phyloP scores from a whole-genome alignment of 176 grass and related monocot genomes.

The Phoenix dactylifera region DNA sequence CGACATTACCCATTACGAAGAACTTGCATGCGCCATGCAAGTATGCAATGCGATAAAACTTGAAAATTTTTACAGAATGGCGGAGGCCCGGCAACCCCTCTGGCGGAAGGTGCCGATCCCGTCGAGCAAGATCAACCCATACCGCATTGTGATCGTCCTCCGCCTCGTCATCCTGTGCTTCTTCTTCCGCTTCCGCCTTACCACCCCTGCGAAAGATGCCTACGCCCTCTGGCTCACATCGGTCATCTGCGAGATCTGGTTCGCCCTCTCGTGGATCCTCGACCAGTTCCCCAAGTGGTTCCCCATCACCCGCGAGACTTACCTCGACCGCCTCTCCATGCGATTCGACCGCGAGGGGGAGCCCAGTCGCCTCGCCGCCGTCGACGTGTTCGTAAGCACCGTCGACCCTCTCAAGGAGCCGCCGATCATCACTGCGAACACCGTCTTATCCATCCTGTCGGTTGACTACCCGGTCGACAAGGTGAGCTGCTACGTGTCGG shows the following conservation, averaged over 20 bases:
- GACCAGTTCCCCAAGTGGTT: slow-evolving; percentile 98
- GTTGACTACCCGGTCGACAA: slow-evolving; percentile 89
- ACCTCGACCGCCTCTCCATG: slow-evolving; percentile 80
- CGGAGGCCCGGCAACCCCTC: slow-evolving; percentile 82
- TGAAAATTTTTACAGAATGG: slow-evolving; percentile 29
- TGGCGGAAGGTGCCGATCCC: slow-evolving; percentile 91
- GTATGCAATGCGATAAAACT: too few species aligned
- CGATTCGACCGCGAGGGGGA: slow-evolving; percentile 77
- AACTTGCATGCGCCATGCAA: too few species aligned
- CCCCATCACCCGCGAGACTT: slow-evolving; percentile 80
- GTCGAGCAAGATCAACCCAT: slow-evolving; percentile 88
- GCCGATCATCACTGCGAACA: slow-evolving; percentile 91
- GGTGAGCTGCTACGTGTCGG: slow-evolving; percentile 87
- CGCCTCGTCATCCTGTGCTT: slow-evolving; percentile 77
- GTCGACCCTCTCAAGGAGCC: slow-evolving; percentile 98
- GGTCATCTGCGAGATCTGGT: slow-evolving; percentile 94
- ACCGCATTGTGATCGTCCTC: slow-evolving; percentile 90
- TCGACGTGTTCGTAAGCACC: slow-evolving; percentile 83
- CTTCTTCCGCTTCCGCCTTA: slow-evolving; percentile 89
- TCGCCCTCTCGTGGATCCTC: slow-evolving; percentile 95
- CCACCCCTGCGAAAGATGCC: slow-evolving; percentile 66
- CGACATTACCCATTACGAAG: too few species aligned
- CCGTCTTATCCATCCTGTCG: slow-evolving; percentile 81
- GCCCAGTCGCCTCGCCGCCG: slow-evolving; percentile 36
- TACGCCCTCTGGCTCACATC: slow-evolving; percentile 71